Evolutionary conservation across 2,329 filamentous ascomycete genomes (phyloP).

Genomic region (Aotearoamyces nothofagi): DNA sequence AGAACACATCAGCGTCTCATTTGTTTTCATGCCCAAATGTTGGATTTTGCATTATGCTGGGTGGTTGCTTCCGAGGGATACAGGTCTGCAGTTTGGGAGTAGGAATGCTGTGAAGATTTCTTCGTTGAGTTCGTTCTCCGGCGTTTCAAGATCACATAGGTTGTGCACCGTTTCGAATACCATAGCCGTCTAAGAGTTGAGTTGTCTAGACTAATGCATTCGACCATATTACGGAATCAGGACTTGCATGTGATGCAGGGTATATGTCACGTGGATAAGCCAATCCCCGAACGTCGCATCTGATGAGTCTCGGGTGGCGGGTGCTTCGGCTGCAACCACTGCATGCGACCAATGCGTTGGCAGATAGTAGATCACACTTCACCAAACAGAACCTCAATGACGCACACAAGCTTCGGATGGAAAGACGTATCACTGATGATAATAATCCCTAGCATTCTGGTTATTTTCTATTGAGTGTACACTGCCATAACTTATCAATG

Average conservation of each 20-base stretch:
- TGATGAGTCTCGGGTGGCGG: background rate
- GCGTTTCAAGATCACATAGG: constrained; percentile 14
- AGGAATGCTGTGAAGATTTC: constrained; percentile 7
- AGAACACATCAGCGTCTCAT: background rate
- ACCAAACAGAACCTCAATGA: too few species aligned
- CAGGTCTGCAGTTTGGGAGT: background rate
- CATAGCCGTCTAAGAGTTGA: background rate
- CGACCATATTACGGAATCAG: constrained; percentile 1
- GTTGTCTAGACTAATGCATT: background rate
- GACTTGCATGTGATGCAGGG: background rate
- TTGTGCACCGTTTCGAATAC: constrained; percentile 10
- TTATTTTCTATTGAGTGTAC: too few species aligned
- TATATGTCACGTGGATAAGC: background rate
- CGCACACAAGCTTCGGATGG: too few species aligned
- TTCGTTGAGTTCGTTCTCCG: constrained; percentile 9
- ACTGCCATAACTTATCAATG: too few species aligned
- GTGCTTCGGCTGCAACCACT: too few species aligned
- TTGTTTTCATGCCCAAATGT: constrained; percentile 6
- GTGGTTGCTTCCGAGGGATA: constrained; percentile 10
- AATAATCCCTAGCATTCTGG: too few species aligned
- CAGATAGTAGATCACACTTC: too few species aligned
- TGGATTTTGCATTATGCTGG: constrained; percentile 13
- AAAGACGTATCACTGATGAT: too few species aligned
- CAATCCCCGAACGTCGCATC: background rate
- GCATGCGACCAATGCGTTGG: too few species aligned